Percentiles rank a stretch among this genome's conserved stretches.
These are phyloP conservation scores for Xylaria palmicola DNA, from an alignment of 495 filamentous ascomycete genomes.

Conservation along the genomic window DNA sequence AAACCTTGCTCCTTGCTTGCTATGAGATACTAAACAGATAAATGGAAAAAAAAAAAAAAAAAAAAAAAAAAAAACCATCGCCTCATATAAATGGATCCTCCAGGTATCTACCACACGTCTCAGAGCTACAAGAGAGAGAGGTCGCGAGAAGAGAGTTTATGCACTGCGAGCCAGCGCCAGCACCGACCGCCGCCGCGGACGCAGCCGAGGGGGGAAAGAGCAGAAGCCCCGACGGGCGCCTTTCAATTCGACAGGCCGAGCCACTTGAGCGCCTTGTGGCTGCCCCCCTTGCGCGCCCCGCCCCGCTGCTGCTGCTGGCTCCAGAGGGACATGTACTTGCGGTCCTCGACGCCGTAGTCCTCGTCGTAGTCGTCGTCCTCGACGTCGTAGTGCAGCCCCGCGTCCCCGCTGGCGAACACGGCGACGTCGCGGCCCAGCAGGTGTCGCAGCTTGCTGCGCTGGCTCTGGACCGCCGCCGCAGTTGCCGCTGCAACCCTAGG, in stretches of 20 bases:
- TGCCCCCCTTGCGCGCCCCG: constrained; percentile 25
- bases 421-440: constrained; percentile 18
- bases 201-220: too few relatives aligned
- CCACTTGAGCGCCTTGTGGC: constrained; percentile 38
- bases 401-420: constrained; percentile 4
- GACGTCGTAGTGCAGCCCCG: constrained; percentile 14
- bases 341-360: constrained; percentile 30
- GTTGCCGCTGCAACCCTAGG: constrained; percentile 16
- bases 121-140: too few relatives aligned
- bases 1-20: background rate
- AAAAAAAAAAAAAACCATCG: background rate
- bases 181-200: too few relatives aligned
- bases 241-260: constrained; percentile 27
- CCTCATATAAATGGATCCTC: background rate
- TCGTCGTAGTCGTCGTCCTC: constrained; percentile 27
- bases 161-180: too few relatives aligned
- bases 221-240: background rate
- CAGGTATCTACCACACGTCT: background rate
- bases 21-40: background rate
- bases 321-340: constrained; percentile 38
- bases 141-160: too few relatives aligned
- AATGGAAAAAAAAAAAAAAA: background rate
- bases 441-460: constrained; percentile 15
- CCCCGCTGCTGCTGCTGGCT: constrained; percentile 11
- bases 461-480: constrained; percentile 17